phyloP scores from a whole-genome alignment of 345 rosid genomes.

The Hypericum androsaemum region DNA sequence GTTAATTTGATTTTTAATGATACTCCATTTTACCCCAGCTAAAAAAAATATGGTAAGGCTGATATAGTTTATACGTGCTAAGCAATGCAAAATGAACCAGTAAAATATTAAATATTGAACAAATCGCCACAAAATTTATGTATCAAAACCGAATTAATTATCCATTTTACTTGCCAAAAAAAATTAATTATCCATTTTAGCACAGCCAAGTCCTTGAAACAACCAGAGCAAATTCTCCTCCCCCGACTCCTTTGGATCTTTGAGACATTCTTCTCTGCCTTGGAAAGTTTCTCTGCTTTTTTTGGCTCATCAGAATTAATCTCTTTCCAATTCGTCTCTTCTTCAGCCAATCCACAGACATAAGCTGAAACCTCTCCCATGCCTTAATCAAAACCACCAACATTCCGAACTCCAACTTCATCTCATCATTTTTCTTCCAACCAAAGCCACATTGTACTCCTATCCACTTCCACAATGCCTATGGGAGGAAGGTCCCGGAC shows the following conservation, averaged over 20 bases:
- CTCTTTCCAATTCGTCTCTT: constrained; percentile 3
- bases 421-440: constrained; percentile 5
- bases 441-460: neutral
- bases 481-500: constrained; percentile 40
- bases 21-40: too few relatives aligned
- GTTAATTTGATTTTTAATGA: too few relatives aligned
- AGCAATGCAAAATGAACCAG: too few relatives aligned
- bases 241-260: constrained; percentile 51
- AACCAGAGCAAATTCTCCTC: constrained; percentile 16
- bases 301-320: constrained; percentile 5
- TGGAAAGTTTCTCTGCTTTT: constrained; percentile 33
- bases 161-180: too few relatives aligned
- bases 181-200: neutral
- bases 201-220: neutral
- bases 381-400: neutral
- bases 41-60: too few relatives aligned
- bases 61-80: too few relatives aligned
- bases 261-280: constrained; percentile 26
- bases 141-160: too few relatives aligned
- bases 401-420: neutral
- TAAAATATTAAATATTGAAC: too few relatives aligned
- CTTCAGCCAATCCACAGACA: constrained; percentile 38
- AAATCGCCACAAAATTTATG: too few relatives aligned
- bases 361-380: constrained; percentile 23
- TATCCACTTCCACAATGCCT: constrained; percentile 29